Conservation (phyloP, 352 stramenopile species). For the Globisporangium iwayamae region DNA sequence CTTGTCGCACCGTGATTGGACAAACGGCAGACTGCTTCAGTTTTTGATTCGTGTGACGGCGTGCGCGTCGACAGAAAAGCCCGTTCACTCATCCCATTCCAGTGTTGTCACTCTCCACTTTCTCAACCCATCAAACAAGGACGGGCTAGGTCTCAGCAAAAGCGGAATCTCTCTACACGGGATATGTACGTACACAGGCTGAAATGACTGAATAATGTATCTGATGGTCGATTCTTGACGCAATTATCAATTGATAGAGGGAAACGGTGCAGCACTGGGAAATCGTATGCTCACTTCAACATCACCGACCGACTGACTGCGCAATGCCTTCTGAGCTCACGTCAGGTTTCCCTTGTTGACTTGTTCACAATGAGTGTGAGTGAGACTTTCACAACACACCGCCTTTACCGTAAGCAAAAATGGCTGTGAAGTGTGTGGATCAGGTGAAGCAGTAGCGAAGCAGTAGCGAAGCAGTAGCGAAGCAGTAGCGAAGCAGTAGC, state of each 20-base stretch:
- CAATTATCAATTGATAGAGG: conserved; percentile 11
- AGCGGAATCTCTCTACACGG: neutral
- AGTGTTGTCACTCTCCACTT: conserved; percentile 9
- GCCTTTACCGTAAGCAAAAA: no score
- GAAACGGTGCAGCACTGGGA: conserved; percentile 2
- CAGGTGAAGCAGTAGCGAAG: no score
- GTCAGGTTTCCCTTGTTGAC: neutral
- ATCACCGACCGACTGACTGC: neutral
- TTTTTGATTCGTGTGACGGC: conserved; percentile 14
- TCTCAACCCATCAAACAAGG: conserved; percentile 11
- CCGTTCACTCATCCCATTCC: neutral
- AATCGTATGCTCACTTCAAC: neutral
- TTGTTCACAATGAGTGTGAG: neutral
- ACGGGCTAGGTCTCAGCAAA: neutral
- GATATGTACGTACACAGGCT: neutral
- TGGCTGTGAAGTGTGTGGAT: no score
- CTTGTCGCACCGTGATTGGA: conserved; percentile 8
- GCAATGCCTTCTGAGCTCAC: conserved; percentile 1
- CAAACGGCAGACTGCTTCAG: conserved; percentile 13
- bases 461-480: no score
- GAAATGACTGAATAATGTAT: neutral
- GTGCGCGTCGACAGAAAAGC: conserved; percentile 10
- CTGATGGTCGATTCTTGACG: neutral
- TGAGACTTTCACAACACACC: no score
- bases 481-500: no score